Evolutionary conservation across 305 asterid species (phyloP), one percentile per base, ranked within the genome.

Genomic region (Coffea humblotiana): DNA sequence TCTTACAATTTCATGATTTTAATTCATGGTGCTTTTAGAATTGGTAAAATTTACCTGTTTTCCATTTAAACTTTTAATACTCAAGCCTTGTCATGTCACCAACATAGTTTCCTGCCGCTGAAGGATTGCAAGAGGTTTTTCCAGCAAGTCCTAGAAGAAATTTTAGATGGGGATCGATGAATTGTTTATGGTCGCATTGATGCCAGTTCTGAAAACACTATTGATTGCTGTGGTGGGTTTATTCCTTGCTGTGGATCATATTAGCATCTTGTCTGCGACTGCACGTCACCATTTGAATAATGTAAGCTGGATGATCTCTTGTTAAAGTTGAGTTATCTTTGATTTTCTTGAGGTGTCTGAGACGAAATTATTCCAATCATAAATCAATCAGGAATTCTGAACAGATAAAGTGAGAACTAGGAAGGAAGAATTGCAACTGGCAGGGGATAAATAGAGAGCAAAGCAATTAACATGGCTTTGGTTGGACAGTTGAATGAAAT

Each of bases 141-240:
- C 11, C 23, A 27, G 63, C 58, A 77, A 74, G 61, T 48, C n/a
- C 40, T 58, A 63, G 37, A 12, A 76, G 52, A 52, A 65, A 48
- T 15, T 32, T 5, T 37, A 29, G 58, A 83, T 83, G 83, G 81
- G 54, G 32, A 76, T 79, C 49, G 56, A 75, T 4, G 83, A 82
- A 3, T 19, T 85, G 80, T 82, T 85, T 54, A 11, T 81, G 16
- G 84, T 85, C 63, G 88, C 88, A 48, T 37, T 85, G 76, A 77
- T 79, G 40, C 88, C 88, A 48, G 85, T 85, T 37, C 25, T 85
- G 27, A 77, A 85, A 70, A 85, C 88, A 47, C 81, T 85, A 12
- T 37, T 82, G 14, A 69, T 85, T 63, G 74, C 85, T 21, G 82
- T 72, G 29, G 40, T 72, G 51, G 88, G 88, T 1, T 77, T 78